These are phyloP conservation scores for Draba incana DNA, from an alignment of 345 rosid genomes.

Conservation along the genomic window DNA sequence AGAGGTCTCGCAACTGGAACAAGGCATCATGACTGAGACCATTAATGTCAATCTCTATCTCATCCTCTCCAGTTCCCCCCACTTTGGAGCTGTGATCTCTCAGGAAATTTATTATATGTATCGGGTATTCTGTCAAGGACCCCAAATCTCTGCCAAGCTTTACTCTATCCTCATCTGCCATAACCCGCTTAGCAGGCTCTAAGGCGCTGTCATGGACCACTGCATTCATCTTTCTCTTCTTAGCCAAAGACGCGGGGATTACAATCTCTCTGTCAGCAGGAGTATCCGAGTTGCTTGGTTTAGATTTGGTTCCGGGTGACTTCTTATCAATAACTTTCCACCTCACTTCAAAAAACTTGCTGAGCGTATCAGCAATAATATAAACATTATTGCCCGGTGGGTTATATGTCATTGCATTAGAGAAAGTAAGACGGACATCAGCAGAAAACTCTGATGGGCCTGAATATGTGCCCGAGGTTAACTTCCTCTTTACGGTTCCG, in stretches of 20 bases:
- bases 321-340: slow-evolving; percentile 73
- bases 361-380: slow-evolving; percentile 63
- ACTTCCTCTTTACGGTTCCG: slow-evolving; percentile 76
- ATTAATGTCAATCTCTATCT: slow-evolving; percentile 94
- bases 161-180: slow-evolving; percentile 90
- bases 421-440: slow-evolving; percentile 94
- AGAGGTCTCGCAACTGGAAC: slow-evolving; percentile 66
- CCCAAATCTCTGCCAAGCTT: slow-evolving; percentile 83
- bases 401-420: slow-evolving; percentile 86
- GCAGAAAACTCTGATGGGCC: slow-evolving; percentile 79
- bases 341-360: slow-evolving; percentile 70
- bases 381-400: slow-evolving; percentile 86
- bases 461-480: slow-evolving; percentile 70
- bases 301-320: slow-evolving; percentile 48
- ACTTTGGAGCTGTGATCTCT: slow-evolving; percentile 78
- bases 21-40: slow-evolving; percentile 65
- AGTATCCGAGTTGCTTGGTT: slow-evolving; percentile 50
- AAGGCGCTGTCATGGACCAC: slow-evolving; percentile 72
- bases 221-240: slow-evolving; percentile 59
- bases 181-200: slow-evolving; percentile 75
- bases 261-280: slow-evolving; percentile 48
- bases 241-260: slow-evolving; percentile 54
- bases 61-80: slow-evolving; percentile 76
- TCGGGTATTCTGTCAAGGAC: slow-evolving; percentile 57
- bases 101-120: slow-evolving; percentile 66